Evolutionary conservation across 768 basidiomycete species (phyloP), one percentile per base, ranked within the genome.

Genomic region (Pleurotus platypus): DNA sequence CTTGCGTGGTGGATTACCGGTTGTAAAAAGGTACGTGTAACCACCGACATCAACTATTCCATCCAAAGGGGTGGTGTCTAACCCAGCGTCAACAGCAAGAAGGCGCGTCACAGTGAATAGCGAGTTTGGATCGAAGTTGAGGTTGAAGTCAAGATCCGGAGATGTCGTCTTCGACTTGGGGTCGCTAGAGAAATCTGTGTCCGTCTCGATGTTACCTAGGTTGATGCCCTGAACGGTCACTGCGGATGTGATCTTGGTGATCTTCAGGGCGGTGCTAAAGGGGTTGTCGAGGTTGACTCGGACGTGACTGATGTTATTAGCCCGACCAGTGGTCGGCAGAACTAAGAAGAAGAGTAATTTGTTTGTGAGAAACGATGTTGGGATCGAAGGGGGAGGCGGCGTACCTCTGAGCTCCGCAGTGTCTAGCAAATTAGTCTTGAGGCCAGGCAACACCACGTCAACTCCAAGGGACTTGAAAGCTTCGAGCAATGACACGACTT

Each of bases 61-160:
- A 59, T 91, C 89, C 61, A 90, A 69, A 24, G 86, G 86, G 4
- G 75, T 72, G 1, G 81, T 79, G 58, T 81, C 73, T 53, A 87
- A 65, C 1, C 86, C 84, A 8, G 86, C 87, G 56, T 85, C 76
- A 11, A 85, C 76, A 3, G 86, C 86, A 9, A 90, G 75, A 4
- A 76, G 73, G n/a, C 87, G 80, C 30, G 86, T 86, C 20, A 90
- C 72, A 0, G 87, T 86, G 67, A 91, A 90, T 38, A 91, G 72
- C n/a, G 79, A 71, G 7, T 81, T 67, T 16, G 87, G 86, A 60
- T 89, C 83, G 60, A 85, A 78, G 65, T 89, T 87, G 80, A 90
- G 80, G 62, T 82, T 70, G 55, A 89, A 70, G 57, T 83, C 70
- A 57, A 90, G 71, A 5, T 65, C 65, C 6, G 89, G 87, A 2